Evolutionary conservation across 305 asterid genomes (phyloP), one percentile per base, ranked within the genome.

Genomic region (Fraxinus sp.): DNA sequence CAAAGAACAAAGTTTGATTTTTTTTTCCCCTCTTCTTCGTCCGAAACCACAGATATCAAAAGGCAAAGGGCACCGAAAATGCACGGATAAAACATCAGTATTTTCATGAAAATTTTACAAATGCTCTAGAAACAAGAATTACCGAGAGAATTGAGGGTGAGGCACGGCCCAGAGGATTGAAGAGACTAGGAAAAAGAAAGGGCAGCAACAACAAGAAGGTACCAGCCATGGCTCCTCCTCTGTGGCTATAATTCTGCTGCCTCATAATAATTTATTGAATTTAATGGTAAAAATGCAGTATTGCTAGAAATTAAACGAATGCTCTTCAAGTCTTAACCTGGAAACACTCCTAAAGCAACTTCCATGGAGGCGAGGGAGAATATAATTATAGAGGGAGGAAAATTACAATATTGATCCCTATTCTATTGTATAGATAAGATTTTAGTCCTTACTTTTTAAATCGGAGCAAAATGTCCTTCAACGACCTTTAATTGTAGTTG

Each of bases 81-180:
- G 57, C 36, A 28, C 35, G 0, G 36, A 11, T 68, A 68, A 28
- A 68, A 35, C 37, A 26, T 9, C 18, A 70, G 28, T 28, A 11
- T 4, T 11, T 46, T 8, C 44, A 16, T 8, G 22, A 77, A 22
- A 79, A 71, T 33, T 46, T 13, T 28, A 64, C 16, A 7, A 71
- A 76, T 18, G 10, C 82, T 26, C 55, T 36, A 37, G 13, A 52
- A 22, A 78, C 22, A 78, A 28, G 32, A 66, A 84, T 28, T 89
- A 89, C 91, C 18, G 91, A 89, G 83, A 89, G 86, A 22, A 89
- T 44, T 74, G 89, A 85, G 49, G 88, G 84, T 37, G 76, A 89
- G 44, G 90, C 79, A 24, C 89, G 89, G 74, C 83, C 72, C 49
- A 89, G 74, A 9, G 91, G 90, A 74, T 82, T 36, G 62, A 89